phyloP scores from a whole-genome alignment of 345 rosid genomes.

The Eucalyptus curtisii region DNA sequence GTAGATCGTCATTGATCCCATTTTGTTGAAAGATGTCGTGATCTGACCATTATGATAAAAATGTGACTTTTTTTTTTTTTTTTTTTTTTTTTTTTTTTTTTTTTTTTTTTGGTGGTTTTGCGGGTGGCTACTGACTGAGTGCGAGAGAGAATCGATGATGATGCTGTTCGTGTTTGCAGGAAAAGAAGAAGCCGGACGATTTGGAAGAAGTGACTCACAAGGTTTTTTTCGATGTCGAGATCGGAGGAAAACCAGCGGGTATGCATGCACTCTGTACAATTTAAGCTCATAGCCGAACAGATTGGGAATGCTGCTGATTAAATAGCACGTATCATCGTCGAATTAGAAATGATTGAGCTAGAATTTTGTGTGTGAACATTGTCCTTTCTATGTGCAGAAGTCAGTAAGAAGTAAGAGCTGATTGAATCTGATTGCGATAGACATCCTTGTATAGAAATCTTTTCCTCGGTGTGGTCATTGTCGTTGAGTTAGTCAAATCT shows the following conservation, averaged over 20 bases:
- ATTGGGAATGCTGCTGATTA: not conserved
- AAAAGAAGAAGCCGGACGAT: constrained; percentile 36
- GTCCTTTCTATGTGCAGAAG: not conserved
- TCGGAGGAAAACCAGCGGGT: constrained; percentile 83
- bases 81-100: too few relatives aligned
- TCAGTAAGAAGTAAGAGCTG: not conserved
- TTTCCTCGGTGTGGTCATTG: not conserved
- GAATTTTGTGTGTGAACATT: not conserved
- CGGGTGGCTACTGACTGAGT: not conserved
- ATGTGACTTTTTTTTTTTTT: not conserved
- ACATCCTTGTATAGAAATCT: not conserved
- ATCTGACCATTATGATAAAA: not conserved
- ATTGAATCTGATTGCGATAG: not conserved
- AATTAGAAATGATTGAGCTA: not conserved
- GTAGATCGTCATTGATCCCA: not conserved
- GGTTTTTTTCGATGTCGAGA: constrained; percentile 86
- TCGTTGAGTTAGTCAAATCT: not conserved
- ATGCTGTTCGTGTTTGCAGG: not conserved
- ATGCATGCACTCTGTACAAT: not conserved
- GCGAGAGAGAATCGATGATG: not conserved
- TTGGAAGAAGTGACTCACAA: constrained; percentile 61
- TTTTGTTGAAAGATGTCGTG: not conserved
- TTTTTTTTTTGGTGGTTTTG: too few relatives aligned
- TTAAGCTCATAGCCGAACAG: not conserved
- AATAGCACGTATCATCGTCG: not conserved